Base-by-base conservation (phyloP, 2,329 filamentous ascomycete species). In the Aspergillus neotritici region DNA sequence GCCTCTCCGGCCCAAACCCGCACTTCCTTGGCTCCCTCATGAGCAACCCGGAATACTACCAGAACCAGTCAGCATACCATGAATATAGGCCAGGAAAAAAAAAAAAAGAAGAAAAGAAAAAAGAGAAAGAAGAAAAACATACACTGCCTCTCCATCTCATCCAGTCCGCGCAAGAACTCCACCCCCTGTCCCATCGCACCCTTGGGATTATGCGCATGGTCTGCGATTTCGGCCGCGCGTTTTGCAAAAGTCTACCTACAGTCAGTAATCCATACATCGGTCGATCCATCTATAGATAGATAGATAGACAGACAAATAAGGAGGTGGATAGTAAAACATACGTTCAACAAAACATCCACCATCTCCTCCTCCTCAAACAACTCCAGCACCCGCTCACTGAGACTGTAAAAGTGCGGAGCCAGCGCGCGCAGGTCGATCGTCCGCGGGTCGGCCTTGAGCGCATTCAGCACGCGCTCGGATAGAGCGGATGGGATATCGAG, bases 351-450 rank as follows among this genome's bases (percentile, higher is more conserved):
- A 14, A 93, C 80, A 51, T 87, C 81, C 13, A 79, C 76, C 63
- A 86, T 78, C 43, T 88, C 86, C 43, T 96, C 82, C 64, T 95
- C 90, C 45, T 96, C 90, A 49, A 95, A 94, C 0, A 98, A 68
- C 46, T 96, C 90, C 48, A 97, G 73, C 67, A 96, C 89, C 40
- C 87, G 79, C 34, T 87, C 84, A 3, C 86, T 88, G 4, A 97
- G 77, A 16, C 80, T 83, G 69, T 95, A 97, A 57, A 95, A 95
- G 65, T 95, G 86, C 30, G 84, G 82, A 48, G 86, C 87, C 64
- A 93, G 80, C 43, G 87, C 82, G 38, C 91, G 81, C 33, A 98
- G 66, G 43, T 94, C 83, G 1, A 98, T 87, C 9, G 86, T 84
- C 42, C 85, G 83, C 0, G 93, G 84, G 61, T 96, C 89, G 28